Evolutionary conservation across 257 asterid genomes (phyloP), one percentile per base, ranked within the genome.

Genomic region (Fraxinus americana): DNA sequence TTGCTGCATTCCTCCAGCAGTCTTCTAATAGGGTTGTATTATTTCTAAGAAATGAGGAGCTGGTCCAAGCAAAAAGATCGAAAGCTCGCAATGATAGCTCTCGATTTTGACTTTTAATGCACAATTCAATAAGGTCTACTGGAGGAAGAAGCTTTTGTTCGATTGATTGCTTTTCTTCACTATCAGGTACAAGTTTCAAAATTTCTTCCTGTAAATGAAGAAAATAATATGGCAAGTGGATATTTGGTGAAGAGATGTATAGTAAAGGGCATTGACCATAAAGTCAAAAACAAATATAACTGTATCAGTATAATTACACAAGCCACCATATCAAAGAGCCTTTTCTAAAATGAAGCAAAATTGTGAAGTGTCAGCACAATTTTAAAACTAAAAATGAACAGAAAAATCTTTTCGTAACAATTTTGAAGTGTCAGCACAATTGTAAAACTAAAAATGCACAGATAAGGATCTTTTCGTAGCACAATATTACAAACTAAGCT

Each of bases 1-100:
- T 87, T 52, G 94, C 91, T 21, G 97, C 98, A 74, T 93, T 93
- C 75, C 93, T 93, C 99, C 98, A 95, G 91, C 99, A 95, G 27
- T 93, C 93, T 87, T 93, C 97, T 86, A 95, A 77, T 72, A 93
- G 90, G 89, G 84, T 86, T 41, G 86, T 70, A 83, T 95, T 93
- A 70, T 82, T 85, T 85, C 86, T 89, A 63, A 91, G 74, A 57
- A 95, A 95, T 63, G 98, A 91, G 69, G 88, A 80, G 81, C 97
- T 95, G 71, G 98, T 90, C 93, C 96, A 95, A 61, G 96, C 89
- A 82, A 95, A 95, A 63, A 93, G 81, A 77, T 93, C 96, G 73
- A 95, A 95, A 75, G 89, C 96, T 75, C 90, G 90, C 81, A 93
- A 77, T 3, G 93, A 88, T 29, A 89, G 92, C 73, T 83, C 85